Evolutionary conservation across 352 stramenopile species (phyloP).

Genomic region (Phytophthora tentaculata): DNA sequence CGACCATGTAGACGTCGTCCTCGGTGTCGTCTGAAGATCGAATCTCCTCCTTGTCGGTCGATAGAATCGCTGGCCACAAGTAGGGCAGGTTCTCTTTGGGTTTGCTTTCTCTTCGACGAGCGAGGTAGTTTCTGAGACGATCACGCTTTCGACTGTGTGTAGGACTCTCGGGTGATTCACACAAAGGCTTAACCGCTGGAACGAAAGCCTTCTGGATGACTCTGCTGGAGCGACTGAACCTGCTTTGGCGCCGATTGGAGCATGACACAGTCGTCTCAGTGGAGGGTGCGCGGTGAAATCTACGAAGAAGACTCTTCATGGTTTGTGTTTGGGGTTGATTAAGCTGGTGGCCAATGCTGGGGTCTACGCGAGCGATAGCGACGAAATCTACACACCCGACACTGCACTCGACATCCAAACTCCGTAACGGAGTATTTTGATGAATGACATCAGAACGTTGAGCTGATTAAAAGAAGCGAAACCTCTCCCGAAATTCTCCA

Average conservation of each 20-base stretch:
- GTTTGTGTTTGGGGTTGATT: not conserved
- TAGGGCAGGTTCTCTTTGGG: conserved; percentile 6
- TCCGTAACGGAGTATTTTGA: conserved; percentile 29
- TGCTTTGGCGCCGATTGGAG: conserved; percentile 8
- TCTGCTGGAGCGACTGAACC: conserved; percentile 20
- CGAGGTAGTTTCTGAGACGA: conserved; percentile 28
- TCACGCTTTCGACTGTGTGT: conserved; percentile 35
- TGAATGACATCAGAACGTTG: conserved; percentile 19
- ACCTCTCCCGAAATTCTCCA: conserved; percentile 17
- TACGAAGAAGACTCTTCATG: conserved; percentile 31
- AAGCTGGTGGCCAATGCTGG: not conserved
- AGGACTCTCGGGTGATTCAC: conserved; percentile 5
- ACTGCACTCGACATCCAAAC: not conserved
- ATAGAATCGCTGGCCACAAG: conserved; percentile 21
- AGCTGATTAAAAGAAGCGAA: conserved; percentile 8
- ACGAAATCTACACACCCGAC: not conserved
- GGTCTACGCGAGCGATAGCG: too few species aligned
- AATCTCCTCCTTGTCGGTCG: conserved; percentile 26
- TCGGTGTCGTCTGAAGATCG: conserved; percentile 32
- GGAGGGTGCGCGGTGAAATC: conserved; percentile 17
- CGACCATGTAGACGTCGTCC: conserved; percentile 39
- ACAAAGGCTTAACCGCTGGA: not conserved
- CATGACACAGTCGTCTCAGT: conserved; percentile 9
- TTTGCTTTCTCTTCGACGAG: conserved; percentile 13
- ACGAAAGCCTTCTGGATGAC: conserved; percentile 16